A percentile compares a stretch with the other conserved stretches of the same genome.
Conservation (phyloP, 1,284 basidiomycete species). For the Heterobasidion occidentale region DNA sequence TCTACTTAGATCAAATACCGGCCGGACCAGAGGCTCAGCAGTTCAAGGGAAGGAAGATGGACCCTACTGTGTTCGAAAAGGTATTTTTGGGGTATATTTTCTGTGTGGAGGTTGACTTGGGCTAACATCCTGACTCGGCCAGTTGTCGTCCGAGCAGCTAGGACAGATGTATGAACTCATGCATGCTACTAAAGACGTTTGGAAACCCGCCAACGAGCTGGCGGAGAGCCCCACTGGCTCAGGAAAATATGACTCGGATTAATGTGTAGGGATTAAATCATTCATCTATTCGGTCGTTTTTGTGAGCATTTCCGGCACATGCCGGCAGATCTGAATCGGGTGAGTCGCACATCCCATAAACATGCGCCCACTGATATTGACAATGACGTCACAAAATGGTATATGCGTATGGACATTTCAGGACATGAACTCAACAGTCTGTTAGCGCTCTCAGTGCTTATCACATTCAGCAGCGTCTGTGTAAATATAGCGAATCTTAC, state of each 20-base stretch:
- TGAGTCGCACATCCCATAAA: too few relatives aligned
- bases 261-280: background rate
- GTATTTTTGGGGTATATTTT: slow-evolving; percentile 26
- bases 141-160: slow-evolving; percentile 90
- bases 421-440: too few relatives aligned
- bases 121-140: background rate
- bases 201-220: slow-evolving; percentile 45
- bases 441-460: too few relatives aligned
- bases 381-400: too few relatives aligned
- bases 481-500: too few relatives aligned
- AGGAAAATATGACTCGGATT: background rate
- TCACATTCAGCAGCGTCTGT: too few relatives aligned
- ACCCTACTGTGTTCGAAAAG: slow-evolving; percentile 75
- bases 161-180: slow-evolving; percentile 90
- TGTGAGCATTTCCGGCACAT: too few relatives aligned
- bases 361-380: too few relatives aligned
- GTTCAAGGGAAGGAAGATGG: slow-evolving; percentile 67
- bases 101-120: background rate
- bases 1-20: slow-evolving; percentile 75
- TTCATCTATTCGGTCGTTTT: too few relatives aligned
- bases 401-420: too few relatives aligned
- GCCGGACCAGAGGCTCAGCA: slow-evolving; percentile 28
- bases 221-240: slow-evolving; percentile 8
- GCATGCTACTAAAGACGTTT: slow-evolving; percentile 81
- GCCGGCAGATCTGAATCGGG: too few relatives aligned